phyloP scores from a whole-genome alignment of 352 stramenopile species.

The Phytophthora ramorum region DNA sequence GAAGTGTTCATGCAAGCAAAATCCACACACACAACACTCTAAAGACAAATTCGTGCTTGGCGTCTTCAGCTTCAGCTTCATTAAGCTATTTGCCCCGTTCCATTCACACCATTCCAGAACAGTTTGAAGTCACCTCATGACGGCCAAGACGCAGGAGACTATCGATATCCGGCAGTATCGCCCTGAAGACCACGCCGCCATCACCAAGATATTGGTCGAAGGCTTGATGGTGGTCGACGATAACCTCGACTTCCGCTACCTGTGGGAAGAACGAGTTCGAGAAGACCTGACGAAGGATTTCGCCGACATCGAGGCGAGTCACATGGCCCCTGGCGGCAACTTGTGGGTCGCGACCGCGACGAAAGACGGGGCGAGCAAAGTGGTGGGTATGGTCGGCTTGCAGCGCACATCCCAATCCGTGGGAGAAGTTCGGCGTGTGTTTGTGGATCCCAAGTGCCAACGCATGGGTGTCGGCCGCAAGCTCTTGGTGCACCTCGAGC shows the following conservation, averaged over 20 bases:
- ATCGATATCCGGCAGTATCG: conserved; percentile 28
- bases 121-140: background rate
- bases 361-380: conserved; percentile 2
- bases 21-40: background rate
- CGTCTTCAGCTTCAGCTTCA: background rate
- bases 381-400: conserved; percentile 37
- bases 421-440: conserved; percentile 34
- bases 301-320: conserved; percentile 27
- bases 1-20: background rate
- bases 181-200: conserved; percentile 23
- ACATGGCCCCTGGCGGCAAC: conserved; percentile 29
- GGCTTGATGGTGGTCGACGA: conserved; percentile 15
- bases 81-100: background rate
- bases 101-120: background rate
- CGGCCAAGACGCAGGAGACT: background rate
- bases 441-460: conserved; percentile 33
- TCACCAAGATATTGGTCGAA: conserved; percentile 28
- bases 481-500: conserved; percentile 21
- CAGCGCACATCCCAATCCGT: conserved; percentile 18
- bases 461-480: conserved; percentile 32
- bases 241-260: conserved; percentile 22
- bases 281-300: conserved; percentile 25
- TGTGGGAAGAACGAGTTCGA: conserved; percentile 31
- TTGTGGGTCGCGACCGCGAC: conserved; percentile 33
- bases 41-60: no score